Evolutionary conservation across 805 yeast species (phyloP).

Genomic region (Myxozyma neotropica): DNA sequence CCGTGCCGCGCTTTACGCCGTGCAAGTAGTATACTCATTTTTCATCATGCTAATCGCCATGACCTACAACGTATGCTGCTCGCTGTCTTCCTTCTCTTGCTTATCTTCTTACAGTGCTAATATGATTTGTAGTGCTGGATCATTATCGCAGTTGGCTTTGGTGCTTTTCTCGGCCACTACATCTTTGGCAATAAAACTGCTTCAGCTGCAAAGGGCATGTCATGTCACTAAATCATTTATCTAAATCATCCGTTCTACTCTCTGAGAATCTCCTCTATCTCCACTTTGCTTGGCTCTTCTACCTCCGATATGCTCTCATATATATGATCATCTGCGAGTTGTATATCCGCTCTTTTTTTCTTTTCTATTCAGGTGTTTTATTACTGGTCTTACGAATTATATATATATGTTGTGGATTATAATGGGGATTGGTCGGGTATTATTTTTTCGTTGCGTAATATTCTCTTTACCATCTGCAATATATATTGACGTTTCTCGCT

Average conservation of each 20-base stretch:
- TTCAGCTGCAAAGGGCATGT: constrained; percentile 8
- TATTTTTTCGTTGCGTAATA: too few relatives aligned
- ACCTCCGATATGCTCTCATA: not conserved
- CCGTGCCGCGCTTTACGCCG: constrained; percentile 52
- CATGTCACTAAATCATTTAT: constrained; percentile 20
- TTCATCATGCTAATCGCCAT: constrained; percentile 53
- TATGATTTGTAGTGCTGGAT: constrained; percentile 60
- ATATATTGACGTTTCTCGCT: too few relatives aligned
- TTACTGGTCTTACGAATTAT: too few relatives aligned
- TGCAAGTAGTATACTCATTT: constrained; percentile 70
- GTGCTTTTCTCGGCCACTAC: constrained; percentile 65
- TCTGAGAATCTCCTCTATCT: not conserved
- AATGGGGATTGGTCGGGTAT: too few relatives aligned
- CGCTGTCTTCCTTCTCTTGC: not conserved
- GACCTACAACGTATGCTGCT: constrained; percentile 62
- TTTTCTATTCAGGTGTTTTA: too few relatives aligned
- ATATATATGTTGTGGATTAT: too few relatives aligned
- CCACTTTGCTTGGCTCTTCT: not conserved
- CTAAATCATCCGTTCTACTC: not conserved
- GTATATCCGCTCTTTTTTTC: too few relatives aligned
- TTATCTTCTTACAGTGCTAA: not conserved
- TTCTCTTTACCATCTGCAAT: too few relatives aligned
- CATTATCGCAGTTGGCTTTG: constrained; percentile 69
- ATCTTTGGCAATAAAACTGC: not conserved
- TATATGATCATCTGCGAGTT: too few relatives aligned